These are phyloP conservation scores for Neofusicoccum cordaticola DNA, from an alignment of 2,329 filamentous ascomycete genomes.

Conservation along the genomic window DNA sequence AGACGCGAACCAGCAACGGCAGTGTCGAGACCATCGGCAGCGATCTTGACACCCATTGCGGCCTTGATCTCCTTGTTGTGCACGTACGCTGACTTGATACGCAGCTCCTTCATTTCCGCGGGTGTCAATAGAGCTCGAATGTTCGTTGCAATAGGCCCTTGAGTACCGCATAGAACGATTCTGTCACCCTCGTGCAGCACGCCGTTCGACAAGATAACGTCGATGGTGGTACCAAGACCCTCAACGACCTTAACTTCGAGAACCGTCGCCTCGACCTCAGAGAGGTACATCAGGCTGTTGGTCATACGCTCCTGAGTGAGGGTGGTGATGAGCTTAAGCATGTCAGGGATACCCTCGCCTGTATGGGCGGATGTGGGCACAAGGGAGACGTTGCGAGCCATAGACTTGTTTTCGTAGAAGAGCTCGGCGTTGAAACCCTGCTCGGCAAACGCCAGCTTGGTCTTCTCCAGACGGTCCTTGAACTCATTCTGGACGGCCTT, in stretches of 20 bases:
- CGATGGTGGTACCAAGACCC: conserved; percentile 97
- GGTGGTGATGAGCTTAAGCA: conserved; percentile 91
- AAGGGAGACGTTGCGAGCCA: conserved; percentile 91
- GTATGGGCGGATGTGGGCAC: conserved; percentile 96
- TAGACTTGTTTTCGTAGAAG: conserved; percentile 96
- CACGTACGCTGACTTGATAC: conserved; percentile 93
- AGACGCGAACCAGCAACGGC: conserved; percentile 95
- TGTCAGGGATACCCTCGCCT: conserved; percentile 98
- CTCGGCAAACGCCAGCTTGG: conserved; percentile 90
- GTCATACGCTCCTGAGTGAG: conserved; percentile 98
- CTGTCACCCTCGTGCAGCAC: conserved; percentile 90
- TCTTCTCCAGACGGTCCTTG: conserved; percentile 81
- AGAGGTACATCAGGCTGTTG: conserved; percentile 94
- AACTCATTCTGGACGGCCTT: conserved; percentile 95
- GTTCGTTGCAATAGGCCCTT: conserved; percentile 91
- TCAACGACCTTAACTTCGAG: conserved; percentile 99
- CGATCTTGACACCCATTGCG: conserved; percentile 97
- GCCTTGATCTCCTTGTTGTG: conserved; percentile 99
- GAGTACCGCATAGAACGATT: conserved; percentile 93
- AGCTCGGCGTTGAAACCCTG: conserved; percentile 98
- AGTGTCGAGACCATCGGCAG: conserved; percentile 89
- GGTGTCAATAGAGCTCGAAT: conserved; percentile 92
- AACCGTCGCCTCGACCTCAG: conserved; percentile 95
- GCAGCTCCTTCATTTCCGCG: conserved; percentile 86
- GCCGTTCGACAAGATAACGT: conserved; percentile 95